Conservation (phyloP, 257 asterid species). For the Solanum boliviense region DNA sequence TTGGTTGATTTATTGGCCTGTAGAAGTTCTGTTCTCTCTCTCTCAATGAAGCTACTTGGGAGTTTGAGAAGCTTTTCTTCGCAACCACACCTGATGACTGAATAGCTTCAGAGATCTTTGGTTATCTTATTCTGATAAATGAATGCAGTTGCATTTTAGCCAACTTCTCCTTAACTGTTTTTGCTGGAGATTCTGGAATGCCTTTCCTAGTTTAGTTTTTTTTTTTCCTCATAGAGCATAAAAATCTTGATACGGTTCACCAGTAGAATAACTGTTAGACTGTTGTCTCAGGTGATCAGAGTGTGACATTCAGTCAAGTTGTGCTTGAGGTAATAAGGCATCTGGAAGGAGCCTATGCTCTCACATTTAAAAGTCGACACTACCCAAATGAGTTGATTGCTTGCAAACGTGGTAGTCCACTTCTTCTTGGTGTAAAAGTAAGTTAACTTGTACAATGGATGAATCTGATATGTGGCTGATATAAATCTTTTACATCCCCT, state of each 20-base stretch:
- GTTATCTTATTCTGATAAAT: not conserved
- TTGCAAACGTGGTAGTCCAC: constrained; percentile 98
- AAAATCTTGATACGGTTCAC: not conserved
- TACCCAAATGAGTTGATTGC: constrained; percentile 96
- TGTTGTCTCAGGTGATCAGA: constrained; percentile 51
- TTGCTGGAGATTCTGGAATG: not conserved
- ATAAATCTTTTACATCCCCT: not conserved
- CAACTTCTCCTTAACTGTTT: not conserved
- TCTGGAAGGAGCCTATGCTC: constrained; percentile 99
- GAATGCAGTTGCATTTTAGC: not conserved
- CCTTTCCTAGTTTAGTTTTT: not conserved
- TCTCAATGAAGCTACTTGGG: not conserved
- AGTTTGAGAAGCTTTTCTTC: not conserved
- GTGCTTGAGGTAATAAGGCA: constrained; percentile 98
- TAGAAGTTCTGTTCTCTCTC: not conserved
- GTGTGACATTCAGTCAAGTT: constrained; percentile 84
- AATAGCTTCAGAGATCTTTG: not conserved
- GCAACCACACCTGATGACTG: not conserved
- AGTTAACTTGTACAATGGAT: constrained; percentile 12
- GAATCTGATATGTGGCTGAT: not conserved
- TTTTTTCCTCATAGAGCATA: not conserved
- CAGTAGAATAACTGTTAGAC: not conserved
- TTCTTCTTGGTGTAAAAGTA: constrained; percentile 97
- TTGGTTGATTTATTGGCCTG: not conserved
- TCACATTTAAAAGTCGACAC: constrained; percentile 80